Evolutionary conservation across 2,329 filamentous ascomycete genomes (phyloP), one percentile per base, ranked within the genome.

Genomic region (Cyclaneusma minus): DNA sequence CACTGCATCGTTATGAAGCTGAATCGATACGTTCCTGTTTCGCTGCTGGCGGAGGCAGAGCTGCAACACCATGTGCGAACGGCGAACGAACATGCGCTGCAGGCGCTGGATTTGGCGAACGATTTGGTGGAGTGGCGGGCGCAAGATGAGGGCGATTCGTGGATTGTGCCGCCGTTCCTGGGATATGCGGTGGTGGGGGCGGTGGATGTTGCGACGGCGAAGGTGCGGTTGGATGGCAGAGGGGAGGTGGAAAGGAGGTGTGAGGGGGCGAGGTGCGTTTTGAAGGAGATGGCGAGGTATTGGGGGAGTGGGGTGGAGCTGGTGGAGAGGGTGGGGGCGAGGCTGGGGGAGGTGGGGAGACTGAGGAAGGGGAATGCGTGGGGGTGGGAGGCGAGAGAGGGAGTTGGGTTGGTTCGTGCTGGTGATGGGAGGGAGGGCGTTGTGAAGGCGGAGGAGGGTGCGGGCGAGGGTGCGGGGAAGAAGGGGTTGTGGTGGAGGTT

Each of bases 1-100:
- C 64, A 76, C 42, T 62, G 68, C 24, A 60, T 69, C 1, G 49
- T 69, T 39, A 64, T 79, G 48, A 70, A 71, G 36, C 54, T 80
- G 16, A 73, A 76, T 38, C 64, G 77, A 20, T 65, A 76, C 39
- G 59, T 60, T 8, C 55, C 58, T 7, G 49, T 54, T 31, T 45
- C 49, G 7, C 49, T 48, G 17, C 45, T 67, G 3, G 49, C 52
- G 3, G 36, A 48, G 0, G 51, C 58, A 3, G 42, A 51, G 16
- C 44, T 62, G 8, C 38, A 45, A 3, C 54, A 59, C 13, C 59
- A 66, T 33, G 51, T 66, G 4, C 50, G 54, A 20, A 47, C 53
- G 9, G 60, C 65, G 14, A 52, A 57, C 21, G 54, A 62, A 10
- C 62, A 72, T 34, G 65, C 69, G 0, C 54, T 54, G 9, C 51